A percentile compares a stretch with the other conserved stretches of the same genome.
phyloP scores from a whole-genome alignment of 78 protist genomes.

The Salpingoeca rosetta region DNA sequence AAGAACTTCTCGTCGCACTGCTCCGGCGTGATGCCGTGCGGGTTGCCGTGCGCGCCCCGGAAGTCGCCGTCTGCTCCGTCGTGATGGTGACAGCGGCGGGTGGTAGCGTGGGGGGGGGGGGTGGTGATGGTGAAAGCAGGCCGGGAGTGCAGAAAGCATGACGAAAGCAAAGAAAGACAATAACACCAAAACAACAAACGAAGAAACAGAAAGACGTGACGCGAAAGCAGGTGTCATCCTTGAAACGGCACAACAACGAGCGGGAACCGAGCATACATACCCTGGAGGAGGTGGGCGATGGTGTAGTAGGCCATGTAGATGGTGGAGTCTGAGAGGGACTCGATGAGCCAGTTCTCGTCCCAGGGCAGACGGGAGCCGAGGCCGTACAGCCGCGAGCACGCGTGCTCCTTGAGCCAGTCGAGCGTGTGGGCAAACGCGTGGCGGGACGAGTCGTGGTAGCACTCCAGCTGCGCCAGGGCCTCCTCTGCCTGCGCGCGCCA shows the following conservation, averaged over 20 bases:
- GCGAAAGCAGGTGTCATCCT: too few relatives aligned
- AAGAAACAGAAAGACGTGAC: background rate
- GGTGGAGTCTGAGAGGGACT: conserved; percentile 98
- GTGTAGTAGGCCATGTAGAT: conserved; percentile 99
- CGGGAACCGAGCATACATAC: too few relatives aligned
- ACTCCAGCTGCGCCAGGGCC: conserved; percentile 19
- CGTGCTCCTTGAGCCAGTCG: conserved; percentile 88
- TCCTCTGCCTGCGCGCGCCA: conserved; percentile 64
- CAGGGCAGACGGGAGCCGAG: conserved; percentile 96
- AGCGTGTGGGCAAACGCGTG: conserved; percentile 38
- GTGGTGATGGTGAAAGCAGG: too few relatives aligned
- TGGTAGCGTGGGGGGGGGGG: background rate
- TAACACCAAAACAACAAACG: background rate
- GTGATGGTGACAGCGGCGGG: too few relatives aligned
- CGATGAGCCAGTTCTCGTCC: conserved; percentile 84
- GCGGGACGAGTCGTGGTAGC: conserved; percentile 34
- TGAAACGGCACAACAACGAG: too few relatives aligned
- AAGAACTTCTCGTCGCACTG: conserved; percentile 47
- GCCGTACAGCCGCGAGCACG: conserved; percentile 96
- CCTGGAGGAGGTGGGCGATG: conserved; percentile 88
- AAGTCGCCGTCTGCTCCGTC: conserved; percentile 8
- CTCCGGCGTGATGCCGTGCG: conserved; percentile 62
- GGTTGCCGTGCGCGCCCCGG: conserved; percentile 59
- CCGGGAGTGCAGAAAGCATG: background rate
- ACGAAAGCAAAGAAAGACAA: background rate